These are phyloP conservation scores for Cymbidium sinense DNA, from an alignment of 106 monocot genomes.

Conservation along the genomic window DNA sequence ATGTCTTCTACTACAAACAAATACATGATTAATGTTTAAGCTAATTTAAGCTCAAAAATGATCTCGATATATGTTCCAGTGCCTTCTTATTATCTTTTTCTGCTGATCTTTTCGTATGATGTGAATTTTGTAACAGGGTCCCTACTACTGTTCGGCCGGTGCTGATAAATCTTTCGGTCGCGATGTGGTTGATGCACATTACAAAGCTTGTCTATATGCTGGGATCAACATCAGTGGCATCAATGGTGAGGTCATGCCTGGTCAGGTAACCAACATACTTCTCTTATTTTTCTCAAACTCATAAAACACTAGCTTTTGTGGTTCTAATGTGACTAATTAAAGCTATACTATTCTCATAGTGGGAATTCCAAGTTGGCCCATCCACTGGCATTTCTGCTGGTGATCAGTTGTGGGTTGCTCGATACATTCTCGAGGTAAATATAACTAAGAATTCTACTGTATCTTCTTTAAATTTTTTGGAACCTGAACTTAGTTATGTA, in stretches of 20 bases:
- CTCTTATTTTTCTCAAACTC: background rate
- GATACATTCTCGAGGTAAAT: conserved; percentile 65
- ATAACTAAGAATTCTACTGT: background rate
- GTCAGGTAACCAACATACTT: conserved; percentile 40
- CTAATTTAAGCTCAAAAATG: too few species aligned
- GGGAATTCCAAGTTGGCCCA: conserved; percentile 86
- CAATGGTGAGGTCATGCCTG: conserved; percentile 94
- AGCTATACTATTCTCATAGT: conserved; percentile 18
- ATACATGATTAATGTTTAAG: too few species aligned
- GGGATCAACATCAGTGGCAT: conserved; percentile 83
- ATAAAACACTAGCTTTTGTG: background rate
- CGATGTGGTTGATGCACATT: conserved; percentile 78
- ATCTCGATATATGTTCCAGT: too few species aligned
- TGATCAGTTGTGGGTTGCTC: conserved; percentile 61
- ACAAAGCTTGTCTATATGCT: conserved; percentile 79
- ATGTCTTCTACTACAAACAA: too few species aligned
- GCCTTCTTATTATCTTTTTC: too few species aligned
- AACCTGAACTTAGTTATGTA: background rate
- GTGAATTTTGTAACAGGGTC: conserved; percentile 39
- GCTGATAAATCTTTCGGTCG: conserved; percentile 76
- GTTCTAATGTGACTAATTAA: background rate
- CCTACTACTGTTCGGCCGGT: conserved; percentile 70
- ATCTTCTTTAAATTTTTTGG: background rate
- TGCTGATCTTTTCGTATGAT: background rate
- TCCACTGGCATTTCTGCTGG: conserved; percentile 50